Conservation (phyloP, 306 rosid genomes). For the Vicia sativa region DNA sequence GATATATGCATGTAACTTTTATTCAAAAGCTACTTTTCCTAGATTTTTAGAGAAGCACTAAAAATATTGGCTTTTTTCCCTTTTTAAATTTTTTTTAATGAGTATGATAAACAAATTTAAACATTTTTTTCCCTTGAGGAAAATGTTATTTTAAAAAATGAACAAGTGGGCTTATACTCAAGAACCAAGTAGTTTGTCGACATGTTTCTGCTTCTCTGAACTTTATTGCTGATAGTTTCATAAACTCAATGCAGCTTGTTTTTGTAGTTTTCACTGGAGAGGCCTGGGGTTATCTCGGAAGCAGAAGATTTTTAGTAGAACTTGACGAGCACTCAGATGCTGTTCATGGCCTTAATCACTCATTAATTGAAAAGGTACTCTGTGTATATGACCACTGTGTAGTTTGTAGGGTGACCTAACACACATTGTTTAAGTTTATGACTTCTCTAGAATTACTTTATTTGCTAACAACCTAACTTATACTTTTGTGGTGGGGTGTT, state of each 20-base stretch:
- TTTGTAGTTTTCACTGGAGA: slow-evolving; percentile 90
- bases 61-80: neutral
- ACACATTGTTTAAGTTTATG: slow-evolving; percentile 12
- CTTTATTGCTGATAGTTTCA: slow-evolving; percentile 44
- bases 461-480: slow-evolving; percentile 30
- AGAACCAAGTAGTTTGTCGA: slow-evolving; percentile 24
- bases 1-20: slow-evolving; percentile 2
- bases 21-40: slow-evolving; percentile 5
- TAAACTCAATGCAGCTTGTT: slow-evolving; percentile 73
- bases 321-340: slow-evolving; percentile 85
- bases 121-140: neutral
- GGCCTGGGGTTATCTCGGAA: slow-evolving; percentile 97
- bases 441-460: slow-evolving; percentile 10
- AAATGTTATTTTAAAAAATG: neutral
- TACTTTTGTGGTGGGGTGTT: slow-evolving; percentile 32
- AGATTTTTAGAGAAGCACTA: neutral
- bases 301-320: slow-evolving; percentile 86
- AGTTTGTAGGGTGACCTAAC: slow-evolving; percentile 29
- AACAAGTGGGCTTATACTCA: neutral
- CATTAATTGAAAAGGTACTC: slow-evolving; percentile 75
- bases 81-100: neutral
- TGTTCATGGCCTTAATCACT: slow-evolving; percentile 72
- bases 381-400: slow-evolving; percentile 32
- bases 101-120: neutral
- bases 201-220: slow-evolving; percentile 9